Conservation (phyloP, 306 rosid genomes). For the Medicago ruthenica region DNA sequence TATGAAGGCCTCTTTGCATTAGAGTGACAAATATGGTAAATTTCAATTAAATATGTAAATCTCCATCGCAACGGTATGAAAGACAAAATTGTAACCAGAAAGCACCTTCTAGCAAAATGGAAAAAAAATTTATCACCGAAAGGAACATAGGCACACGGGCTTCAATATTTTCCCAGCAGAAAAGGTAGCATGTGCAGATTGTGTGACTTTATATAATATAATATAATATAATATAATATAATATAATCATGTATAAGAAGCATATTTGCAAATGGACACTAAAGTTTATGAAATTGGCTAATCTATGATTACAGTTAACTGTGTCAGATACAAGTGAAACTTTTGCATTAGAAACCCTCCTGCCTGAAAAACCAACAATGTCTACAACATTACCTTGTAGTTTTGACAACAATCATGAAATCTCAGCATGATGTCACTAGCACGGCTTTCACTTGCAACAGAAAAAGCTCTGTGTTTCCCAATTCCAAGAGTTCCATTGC, state of each 20-base stretch:
- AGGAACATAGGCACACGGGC: not conserved
- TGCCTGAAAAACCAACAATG: constrained; percentile 26
- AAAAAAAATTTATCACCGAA: constrained; percentile 28
- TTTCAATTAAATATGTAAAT: constrained; percentile 19
- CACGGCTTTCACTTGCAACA: constrained; percentile 87
- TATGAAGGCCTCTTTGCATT: not conserved
- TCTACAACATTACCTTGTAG: constrained; percentile 70
- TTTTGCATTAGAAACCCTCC: constrained; percentile 15
- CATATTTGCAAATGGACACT: constrained; percentile 28
- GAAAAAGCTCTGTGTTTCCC: constrained; percentile 83
- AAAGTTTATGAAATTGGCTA: constrained; percentile 30
- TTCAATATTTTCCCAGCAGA: not conserved
- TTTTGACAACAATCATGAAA: constrained; percentile 78
- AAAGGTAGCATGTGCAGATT: not conserved
- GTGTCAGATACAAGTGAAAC: constrained; percentile 22
- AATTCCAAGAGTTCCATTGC: constrained; percentile 84
- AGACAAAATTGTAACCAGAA: constrained; percentile 6
- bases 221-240: constrained; percentile 1
- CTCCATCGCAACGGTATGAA: not conserved
- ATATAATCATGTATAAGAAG: constrained; percentile 8
- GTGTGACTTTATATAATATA: constrained; percentile 12
- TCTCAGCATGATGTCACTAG: constrained; percentile 76
- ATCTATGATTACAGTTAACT: constrained; percentile 5
- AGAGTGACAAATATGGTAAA: not conserved
- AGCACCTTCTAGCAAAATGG: not conserved